Conservation (phyloP, 768 basidiomycete genomes). For the Grammothele lineata region DNA sequence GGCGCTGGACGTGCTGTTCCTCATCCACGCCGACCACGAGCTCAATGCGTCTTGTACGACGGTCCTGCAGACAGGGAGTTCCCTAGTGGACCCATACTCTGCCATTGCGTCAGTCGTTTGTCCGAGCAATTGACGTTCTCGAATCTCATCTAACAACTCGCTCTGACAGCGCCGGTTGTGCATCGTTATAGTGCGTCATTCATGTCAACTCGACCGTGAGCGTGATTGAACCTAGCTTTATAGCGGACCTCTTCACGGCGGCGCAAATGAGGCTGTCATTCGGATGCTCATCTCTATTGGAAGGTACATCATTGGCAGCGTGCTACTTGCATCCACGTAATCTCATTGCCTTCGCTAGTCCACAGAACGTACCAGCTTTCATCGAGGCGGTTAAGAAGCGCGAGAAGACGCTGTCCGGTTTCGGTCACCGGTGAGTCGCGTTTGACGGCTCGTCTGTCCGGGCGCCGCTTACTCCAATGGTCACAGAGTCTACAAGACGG, state of each 20-base stretch:
- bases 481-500: conserved; percentile 68
- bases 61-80: conserved; percentile 83
- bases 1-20: conserved; percentile 83
- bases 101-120: conserved; percentile 70
- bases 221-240: too few species aligned
- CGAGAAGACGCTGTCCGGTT: conserved; percentile 86
- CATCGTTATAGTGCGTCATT: conserved; percentile 81
- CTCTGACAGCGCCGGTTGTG: conserved; percentile 65
- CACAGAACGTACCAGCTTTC: conserved; percentile 81
- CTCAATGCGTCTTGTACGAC: conserved; percentile 84
- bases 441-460: too few species aligned
- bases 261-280: conserved; percentile 92
- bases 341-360: conserved; percentile 36
- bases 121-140: too few species aligned
- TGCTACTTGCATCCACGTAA: too few species aligned
- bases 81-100: conserved; percentile 87
- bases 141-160: neutral
- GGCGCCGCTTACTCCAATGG: neutral
- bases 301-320: conserved; percentile 39
- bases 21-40: conserved; percentile 89
- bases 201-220: too few species aligned
- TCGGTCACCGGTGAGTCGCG: conserved; percentile 69
- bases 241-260: conserved; percentile 76
- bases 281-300: conserved; percentile 91
- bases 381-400: conserved; percentile 84